Evolutionary conservation across 139 green algal species (phyloP).

Genomic region (Bryopsis sp.): DNA sequence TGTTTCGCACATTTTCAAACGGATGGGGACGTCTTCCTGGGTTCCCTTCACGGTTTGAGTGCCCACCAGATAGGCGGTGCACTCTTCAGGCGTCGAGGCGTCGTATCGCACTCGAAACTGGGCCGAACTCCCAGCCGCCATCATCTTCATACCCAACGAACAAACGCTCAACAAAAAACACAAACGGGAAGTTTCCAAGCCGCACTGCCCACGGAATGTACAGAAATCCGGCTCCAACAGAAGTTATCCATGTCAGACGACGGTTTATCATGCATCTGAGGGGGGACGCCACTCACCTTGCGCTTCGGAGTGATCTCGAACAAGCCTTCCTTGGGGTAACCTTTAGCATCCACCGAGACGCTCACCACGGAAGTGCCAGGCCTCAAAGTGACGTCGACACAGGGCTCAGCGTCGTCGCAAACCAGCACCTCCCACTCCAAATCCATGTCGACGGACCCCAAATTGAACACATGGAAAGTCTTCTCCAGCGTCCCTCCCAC

Average conservation of each 20-base stretch:
- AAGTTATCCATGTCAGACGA: no score
- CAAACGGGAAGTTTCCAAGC: not conserved
- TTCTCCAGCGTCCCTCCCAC: slow-evolving; percentile 2
- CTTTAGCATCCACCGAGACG: not conserved
- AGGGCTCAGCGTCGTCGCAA: not conserved
- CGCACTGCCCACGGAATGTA: not conserved
- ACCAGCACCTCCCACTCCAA: not conserved
- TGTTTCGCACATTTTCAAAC: not conserved
- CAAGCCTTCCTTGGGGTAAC: not conserved
- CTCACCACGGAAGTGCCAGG: not conserved
- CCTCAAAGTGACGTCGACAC: not conserved
- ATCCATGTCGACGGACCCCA: not conserved
- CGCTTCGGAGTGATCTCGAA: not conserved
- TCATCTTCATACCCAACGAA: not conserved
- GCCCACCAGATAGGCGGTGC: not conserved
- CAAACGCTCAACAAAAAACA: not conserved
- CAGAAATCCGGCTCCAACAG: not conserved
- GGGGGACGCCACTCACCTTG: not conserved
- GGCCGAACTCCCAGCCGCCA: not conserved
- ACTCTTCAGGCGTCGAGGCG: not conserved
- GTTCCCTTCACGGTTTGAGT: not conserved
- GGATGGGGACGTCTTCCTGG: not conserved
- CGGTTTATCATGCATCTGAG: no score
- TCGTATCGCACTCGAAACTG: not conserved
- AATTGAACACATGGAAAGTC: not conserved